Evolutionary conservation across 2,329 filamentous ascomycete species (phyloP), one percentile per base, ranked within the genome.

Genomic region (Aspergillus awamori): DNA sequence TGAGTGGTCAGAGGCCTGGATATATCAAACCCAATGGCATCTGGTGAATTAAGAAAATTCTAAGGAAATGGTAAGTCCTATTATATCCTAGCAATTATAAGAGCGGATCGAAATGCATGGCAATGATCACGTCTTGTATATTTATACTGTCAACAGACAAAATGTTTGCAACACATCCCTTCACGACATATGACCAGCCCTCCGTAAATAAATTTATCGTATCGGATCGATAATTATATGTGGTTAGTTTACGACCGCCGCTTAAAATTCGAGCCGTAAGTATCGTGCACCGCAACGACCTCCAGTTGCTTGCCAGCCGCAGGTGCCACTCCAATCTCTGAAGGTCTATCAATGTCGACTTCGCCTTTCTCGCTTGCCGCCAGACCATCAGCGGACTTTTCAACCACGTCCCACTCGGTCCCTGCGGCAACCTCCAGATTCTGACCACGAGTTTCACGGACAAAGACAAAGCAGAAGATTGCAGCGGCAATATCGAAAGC

Each of bases 371-470:
- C 47, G n/a, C 47, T 45, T 20, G 41, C 41, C 20, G 20, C 47
- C 47, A 51, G 3, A 11, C 15, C 28, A 30, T 51, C 47, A 3
- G 47, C 15, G n/a, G 8, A 30, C 47, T 51, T 51, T 17, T 51
- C 47, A 4, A 30, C 26, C 8, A 30, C 47, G 4, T 51, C 26
- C 47, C 47, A 51, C 17, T 51, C 47, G 20, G 47, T 51, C 8
- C 47, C 47, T 17, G 47, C 47, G 11, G 47, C 47, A 11, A 51
- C 76, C 65, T 80, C 78, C 57, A 80, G 62, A 41, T 70, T 74
- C 53, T 71, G 72, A 0, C 75, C 75, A 20, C 73, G 75, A 0
- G 74, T 77, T 61, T 81, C 79, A 3, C 79, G 79, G 5, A 80
- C 69, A 57, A 74, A 77, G 8, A 78, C 62, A 43, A 70, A 72